A percentile compares a stretch with the other conserved stretches of the same genome.
phyloP scores from a whole-genome alignment of 192 early-diverging fungal species.

The Chytriomyces hyalinus region DNA sequence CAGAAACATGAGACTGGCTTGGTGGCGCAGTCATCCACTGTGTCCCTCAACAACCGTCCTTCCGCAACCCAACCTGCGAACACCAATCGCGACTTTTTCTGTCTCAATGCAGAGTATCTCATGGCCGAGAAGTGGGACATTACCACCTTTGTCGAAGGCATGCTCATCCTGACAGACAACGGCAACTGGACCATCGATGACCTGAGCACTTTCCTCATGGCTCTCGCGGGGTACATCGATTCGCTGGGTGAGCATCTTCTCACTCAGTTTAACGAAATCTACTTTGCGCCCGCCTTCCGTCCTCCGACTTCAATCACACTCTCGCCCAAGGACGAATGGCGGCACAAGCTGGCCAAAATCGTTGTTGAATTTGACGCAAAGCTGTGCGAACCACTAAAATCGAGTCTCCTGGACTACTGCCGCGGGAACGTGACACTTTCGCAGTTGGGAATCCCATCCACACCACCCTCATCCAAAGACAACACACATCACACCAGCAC shows the following conservation, averaged over 20 bases:
- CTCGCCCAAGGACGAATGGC: constrained; percentile 34
- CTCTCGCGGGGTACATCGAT: constrained; percentile 43
- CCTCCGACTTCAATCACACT: not conserved
- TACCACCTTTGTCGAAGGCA: constrained; percentile 30
- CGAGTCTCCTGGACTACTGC: constrained; percentile 37
- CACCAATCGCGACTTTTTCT: constrained; percentile 16
- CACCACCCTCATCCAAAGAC: not conserved
- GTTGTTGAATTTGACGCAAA: constrained; percentile 16
- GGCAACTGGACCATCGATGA: constrained; percentile 49
- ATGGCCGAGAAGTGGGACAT: constrained; percentile 33
- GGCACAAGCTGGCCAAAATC: constrained; percentile 18
- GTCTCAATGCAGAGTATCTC: constrained; percentile 23
- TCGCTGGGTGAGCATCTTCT: constrained; percentile 29
- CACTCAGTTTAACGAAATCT: constrained; percentile 32
- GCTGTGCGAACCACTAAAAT: constrained; percentile 5
- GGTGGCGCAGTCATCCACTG: not conserved
- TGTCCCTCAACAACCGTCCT: not conserved
- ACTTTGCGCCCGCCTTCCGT: constrained; percentile 45
- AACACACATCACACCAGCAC: not conserved
- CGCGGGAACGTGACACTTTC: constrained; percentile 30
- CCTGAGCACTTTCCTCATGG: constrained; percentile 44
- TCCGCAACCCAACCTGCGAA: not conserved
- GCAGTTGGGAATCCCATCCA: constrained; percentile 13
- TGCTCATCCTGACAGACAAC: constrained; percentile 34
- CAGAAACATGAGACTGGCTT: not conserved